Conservation (phyloP, 2,329 filamentous ascomycete species). For the Aspergillus ochraceoroseus region DNA sequence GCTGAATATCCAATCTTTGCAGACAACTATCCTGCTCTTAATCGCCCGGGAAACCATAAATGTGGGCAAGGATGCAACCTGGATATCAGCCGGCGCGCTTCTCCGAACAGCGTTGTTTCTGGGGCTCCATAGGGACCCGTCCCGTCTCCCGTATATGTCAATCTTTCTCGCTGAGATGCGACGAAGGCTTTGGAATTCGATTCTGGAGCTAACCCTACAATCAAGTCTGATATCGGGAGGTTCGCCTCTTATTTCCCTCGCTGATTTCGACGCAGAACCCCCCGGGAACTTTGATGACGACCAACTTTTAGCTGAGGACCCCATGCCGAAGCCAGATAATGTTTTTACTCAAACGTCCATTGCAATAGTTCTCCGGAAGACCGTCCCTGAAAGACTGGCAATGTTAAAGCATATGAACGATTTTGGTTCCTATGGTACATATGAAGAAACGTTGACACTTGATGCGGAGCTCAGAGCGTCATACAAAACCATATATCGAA, state of each 20-base stretch:
- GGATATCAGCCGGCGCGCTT: constrained; percentile 38
- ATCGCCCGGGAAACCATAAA: constrained; percentile 36
- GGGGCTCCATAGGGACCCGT: constrained; percentile 42
- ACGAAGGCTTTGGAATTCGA: constrained; percentile 30
- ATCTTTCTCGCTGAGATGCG: constrained; percentile 26
- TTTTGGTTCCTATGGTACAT: constrained; percentile 19
- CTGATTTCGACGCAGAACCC: constrained; percentile 37
- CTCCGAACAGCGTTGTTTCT: constrained; percentile 39
- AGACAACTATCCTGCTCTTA: constrained; percentile 41
- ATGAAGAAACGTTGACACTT: constrained; percentile 26
- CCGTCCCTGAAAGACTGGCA: constrained; percentile 35
- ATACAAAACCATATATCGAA: constrained; percentile 43
- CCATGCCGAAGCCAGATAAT: constrained; percentile 26
- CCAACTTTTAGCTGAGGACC: constrained; percentile 30
- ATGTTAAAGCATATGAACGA: constrained; percentile 32
- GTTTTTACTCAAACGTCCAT: constrained; percentile 36
- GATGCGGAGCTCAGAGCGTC: constrained; percentile 44
- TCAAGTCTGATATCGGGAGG: constrained; percentile 36
- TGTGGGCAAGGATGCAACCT: constrained; percentile 35
- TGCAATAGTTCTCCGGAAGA: constrained; percentile 36
- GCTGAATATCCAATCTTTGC: constrained; percentile 50
- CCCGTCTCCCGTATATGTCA: constrained; percentile 25
- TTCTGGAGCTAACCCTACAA: constrained; percentile 38
- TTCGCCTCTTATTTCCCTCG: constrained; percentile 32
- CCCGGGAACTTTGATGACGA: constrained; percentile 43